A percentile compares a stretch with the other conserved stretches of the same genome.
Evolutionary conservation across 2,329 filamentous ascomycete genomes (phyloP).

Genomic region (Colletotrichum viniferum): DNA sequence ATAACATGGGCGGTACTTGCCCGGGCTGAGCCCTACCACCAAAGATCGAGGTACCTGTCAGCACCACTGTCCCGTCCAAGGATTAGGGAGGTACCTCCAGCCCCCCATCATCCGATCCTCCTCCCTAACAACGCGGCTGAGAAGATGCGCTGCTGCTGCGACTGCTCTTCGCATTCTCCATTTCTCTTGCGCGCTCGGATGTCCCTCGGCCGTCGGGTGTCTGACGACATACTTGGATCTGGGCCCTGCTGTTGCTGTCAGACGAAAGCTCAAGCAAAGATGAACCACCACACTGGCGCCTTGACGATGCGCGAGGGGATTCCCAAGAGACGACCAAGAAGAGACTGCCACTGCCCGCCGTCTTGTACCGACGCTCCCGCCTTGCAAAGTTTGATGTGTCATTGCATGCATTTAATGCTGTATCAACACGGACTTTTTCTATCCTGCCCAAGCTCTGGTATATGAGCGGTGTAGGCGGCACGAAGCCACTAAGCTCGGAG

Average conservation of each 20-base stretch:
- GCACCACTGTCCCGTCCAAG: neutral
- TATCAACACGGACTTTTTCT: conserved; percentile 14
- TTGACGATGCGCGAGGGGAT: neutral
- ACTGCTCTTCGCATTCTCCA: conserved; percentile 7
- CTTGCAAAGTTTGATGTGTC: conserved; percentile 8
- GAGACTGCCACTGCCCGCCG: neutral
- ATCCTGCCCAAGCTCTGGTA: neutral
- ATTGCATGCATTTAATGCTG: conserved; percentile 17
- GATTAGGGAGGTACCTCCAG: conserved; percentile 5
- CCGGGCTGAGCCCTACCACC: neutral
- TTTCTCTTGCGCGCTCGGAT: conserved; percentile 13
- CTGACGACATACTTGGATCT: conserved; percentile 4
- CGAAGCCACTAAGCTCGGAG: conserved; percentile 14
- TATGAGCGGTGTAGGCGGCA: conserved; percentile 21
- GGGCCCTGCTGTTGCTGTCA: neutral
- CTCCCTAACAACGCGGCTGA: conserved; percentile 18
- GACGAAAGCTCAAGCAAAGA: neutral
- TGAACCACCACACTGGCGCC: neutral
- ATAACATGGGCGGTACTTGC: neutral
- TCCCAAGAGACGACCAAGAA: neutral
- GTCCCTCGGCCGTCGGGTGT: neutral
- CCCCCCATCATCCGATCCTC: conserved; percentile 2
- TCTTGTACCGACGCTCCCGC: neutral
- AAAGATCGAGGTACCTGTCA: neutral
- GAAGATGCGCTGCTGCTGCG: neutral